phyloP scores from a whole-genome alignment of 148 eudicot species.

The Fagopyrum homotropicum region DNA sequence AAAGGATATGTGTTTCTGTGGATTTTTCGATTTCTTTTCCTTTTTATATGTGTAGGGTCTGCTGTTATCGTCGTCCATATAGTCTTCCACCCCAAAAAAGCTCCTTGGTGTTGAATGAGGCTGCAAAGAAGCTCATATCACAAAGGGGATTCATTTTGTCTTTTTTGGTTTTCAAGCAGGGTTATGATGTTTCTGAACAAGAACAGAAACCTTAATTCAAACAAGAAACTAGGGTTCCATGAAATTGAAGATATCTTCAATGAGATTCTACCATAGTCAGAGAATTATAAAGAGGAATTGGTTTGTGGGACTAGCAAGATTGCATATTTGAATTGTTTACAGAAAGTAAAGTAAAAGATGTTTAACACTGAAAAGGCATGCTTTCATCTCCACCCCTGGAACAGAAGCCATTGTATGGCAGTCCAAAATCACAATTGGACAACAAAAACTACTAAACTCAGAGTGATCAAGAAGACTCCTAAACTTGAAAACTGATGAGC shows the following conservation, averaged over 20 bases:
- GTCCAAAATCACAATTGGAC: neutral
- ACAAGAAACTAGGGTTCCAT: too few species aligned
- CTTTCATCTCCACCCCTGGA: neutral
- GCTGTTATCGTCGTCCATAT: constrained; percentile 86
- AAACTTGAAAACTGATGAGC: neutral
- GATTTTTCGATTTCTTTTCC: constrained; percentile 83
- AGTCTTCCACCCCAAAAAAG: constrained; percentile 97
- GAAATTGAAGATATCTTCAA: too few species aligned
- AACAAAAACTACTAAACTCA: neutral
- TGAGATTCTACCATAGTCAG: too few species aligned
- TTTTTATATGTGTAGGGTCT: constrained; percentile 90
- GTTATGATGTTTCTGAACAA: too few species aligned
- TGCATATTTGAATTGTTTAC: neutral
- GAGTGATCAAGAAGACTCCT: neutral
- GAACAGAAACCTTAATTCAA: too few species aligned
- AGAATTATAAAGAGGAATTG: too few species aligned
- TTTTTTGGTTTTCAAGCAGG: too few species aligned
- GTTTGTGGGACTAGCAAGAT: neutral
- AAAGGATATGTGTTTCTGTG: constrained; percentile 76
- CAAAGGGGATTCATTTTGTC: neutral
- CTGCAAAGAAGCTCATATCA: constrained; percentile 33
- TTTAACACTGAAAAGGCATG: neutral
- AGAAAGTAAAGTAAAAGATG: neutral
- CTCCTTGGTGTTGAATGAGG: constrained; percentile 65
- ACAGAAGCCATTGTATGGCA: neutral